These are phyloP conservation scores for Zalaria sp. DNA, from an alignment of 2,329 filamentous ascomycete genomes.

Conservation along the genomic window DNA sequence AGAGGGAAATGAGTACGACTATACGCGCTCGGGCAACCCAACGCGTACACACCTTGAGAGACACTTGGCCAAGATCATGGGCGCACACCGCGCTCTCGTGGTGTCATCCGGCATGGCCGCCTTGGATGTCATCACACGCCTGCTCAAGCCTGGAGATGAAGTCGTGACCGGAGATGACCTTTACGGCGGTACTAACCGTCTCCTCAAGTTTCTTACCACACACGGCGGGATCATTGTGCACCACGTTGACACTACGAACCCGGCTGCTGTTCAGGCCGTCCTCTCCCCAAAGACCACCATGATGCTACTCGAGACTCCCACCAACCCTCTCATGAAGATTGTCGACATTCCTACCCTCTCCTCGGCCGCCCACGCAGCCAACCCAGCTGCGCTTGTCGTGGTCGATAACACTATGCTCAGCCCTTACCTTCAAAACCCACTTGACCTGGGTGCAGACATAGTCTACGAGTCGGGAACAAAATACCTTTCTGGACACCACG, in stretches of 20 bases:
- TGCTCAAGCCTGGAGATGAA: conserved; percentile 85
- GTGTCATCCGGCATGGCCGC: conserved; percentile 97
- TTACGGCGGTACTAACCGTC: conserved; percentile 87
- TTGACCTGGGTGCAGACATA: conserved; percentile 88
- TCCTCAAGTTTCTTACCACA: conserved; percentile 80
- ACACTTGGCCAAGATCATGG: conserved; percentile 98
- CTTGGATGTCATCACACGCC: conserved; percentile 84
- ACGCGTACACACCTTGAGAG: conserved; percentile 92
- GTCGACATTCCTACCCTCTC: conserved; percentile 80
- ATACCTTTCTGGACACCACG: conserved; percentile 94
- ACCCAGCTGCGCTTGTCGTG: conserved; percentile 66
- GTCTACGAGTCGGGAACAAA: conserved; percentile 98
- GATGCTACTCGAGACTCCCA: conserved; percentile 91
- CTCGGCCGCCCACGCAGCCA: conserved; percentile 58
- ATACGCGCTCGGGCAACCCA: conserved; percentile 93
- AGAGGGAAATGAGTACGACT: conserved; percentile 75
- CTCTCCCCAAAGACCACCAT: conserved; percentile 76
- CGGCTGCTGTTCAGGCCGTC: conserved; percentile 53
- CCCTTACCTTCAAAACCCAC: conserved; percentile 81
- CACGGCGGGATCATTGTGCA: conserved; percentile 88
- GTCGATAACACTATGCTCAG: conserved; percentile 99
- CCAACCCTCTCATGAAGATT: conserved; percentile 96
- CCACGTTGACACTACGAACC: conserved; percentile 84
- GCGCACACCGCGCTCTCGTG: conserved; percentile 75
- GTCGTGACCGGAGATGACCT: conserved; percentile 95